Evolutionary conservation across 495 filamentous ascomycete species (phyloP), one percentile per base, ranked within the genome.

Genomic region (Glarea lozoyensis): DNA sequence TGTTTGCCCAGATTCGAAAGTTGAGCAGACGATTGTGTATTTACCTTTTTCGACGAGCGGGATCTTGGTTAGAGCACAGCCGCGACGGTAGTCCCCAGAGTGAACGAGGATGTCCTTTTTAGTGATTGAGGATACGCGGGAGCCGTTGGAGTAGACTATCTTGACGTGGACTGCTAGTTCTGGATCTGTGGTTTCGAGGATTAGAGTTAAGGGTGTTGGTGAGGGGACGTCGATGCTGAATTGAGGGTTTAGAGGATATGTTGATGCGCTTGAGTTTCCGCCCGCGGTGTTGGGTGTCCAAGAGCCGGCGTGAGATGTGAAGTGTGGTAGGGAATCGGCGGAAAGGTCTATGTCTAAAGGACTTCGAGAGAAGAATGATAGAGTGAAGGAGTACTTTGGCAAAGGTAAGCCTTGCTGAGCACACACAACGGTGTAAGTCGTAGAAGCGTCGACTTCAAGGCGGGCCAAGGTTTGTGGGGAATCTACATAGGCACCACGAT

Each of bases 401-500:
- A 78, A 63, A 3, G 83, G 79, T 6, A 97, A 67, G 12, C 79
- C 78, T 57, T 92, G 78, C 54, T 93, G 78, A 9, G 84, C 79
- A 24, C 88, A 70, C 17, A 89, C 88, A 15, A 86, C 62, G 0
- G 90, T 97, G 55, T 88, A 89, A 1, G 69, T 65, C 16, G 68
- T 65, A 18, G 62, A 55, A 15, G 76, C 56, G 18, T 72, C 60
- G 46, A 85, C 69, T 9, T 84, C 77, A 30, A 93, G 70, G 42
- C 81, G 77, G 22, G 92, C 79, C 11, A 97, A 76, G 10, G 83
- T 93, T 57, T 97, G 94, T 10, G 89, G 88, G 1, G 88, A 90
- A 59, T 95, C 89, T 25, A 97, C 88, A 50, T 83, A 94, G n/a
- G 84, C 80, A 1, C 83, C 81, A 31, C 79, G 73, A 50, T 82